Evolutionary conservation across 495 filamentous ascomycete genomes (phyloP).

Genomic region (Penicillium odoratum): DNA sequence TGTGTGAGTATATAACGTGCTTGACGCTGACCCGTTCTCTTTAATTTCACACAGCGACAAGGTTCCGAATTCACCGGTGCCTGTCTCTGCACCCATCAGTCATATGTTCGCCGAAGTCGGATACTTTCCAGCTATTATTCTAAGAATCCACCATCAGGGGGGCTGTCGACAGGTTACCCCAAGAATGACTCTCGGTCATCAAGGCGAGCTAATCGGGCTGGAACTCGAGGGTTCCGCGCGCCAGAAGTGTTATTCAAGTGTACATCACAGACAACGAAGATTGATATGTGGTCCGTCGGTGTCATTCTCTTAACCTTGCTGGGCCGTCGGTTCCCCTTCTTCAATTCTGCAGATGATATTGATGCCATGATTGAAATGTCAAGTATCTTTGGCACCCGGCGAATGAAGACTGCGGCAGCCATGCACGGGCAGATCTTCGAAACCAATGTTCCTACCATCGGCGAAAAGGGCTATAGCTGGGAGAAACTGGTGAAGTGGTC

Average conservation of each 20-base stretch:
- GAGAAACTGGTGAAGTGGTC: constrained; percentile 96
- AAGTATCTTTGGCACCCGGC: constrained; percentile 83
- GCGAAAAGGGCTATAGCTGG: constrained; percentile 76
- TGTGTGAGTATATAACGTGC: background rate
- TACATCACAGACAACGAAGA: constrained; percentile 91
- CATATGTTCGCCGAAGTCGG: constrained; percentile 38
- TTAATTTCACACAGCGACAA: constrained; percentile 31
- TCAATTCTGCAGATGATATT: constrained; percentile 94
- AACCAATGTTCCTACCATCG: constrained; percentile 86
- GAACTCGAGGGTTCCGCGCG: constrained; percentile 93
- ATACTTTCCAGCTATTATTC: constrained; percentile 45
- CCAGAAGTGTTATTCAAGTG: constrained; percentile 98
- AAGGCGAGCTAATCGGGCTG: constrained; percentile 87
- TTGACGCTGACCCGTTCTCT: constrained; percentile 9
- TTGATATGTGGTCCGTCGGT: constrained; percentile 96
- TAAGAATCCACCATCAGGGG: constrained; percentile 36
- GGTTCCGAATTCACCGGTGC: constrained; percentile 44
- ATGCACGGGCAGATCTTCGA: constrained; percentile 89
- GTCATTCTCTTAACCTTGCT: constrained; percentile 92
- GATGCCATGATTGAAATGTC: constrained; percentile 97
- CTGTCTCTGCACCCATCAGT: constrained; percentile 43
- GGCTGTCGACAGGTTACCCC: constrained; percentile 67
- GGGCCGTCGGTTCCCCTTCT: constrained; percentile 91
- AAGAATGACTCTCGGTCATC: constrained; percentile 86
- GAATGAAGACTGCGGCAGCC: constrained; percentile 78